phyloP scores from a whole-genome alignment of 202 grass and related monocot species.

The Brachypodium distachyon region DNA sequence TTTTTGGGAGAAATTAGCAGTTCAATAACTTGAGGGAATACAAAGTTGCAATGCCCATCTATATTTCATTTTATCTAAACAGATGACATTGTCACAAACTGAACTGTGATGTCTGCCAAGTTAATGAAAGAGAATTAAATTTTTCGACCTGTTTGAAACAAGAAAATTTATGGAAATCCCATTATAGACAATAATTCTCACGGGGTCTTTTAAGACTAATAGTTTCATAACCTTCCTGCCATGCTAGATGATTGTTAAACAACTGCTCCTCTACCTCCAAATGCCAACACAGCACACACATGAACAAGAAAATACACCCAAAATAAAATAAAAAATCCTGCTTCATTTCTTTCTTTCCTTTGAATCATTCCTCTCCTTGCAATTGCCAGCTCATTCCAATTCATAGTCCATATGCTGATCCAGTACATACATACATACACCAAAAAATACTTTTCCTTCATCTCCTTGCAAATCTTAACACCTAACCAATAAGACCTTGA shows the following conservation, averaged over 20 bases:
- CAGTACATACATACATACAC: neutral
- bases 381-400: constrained; percentile 19
- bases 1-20: too few relatives aligned
- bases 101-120: too few relatives aligned
- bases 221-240: neutral
- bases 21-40: too few relatives aligned
- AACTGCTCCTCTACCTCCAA: neutral
- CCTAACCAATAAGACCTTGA: neutral
- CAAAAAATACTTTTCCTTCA: neutral
- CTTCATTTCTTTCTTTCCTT: neutral
- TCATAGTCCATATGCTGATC: neutral
- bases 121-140: too few relatives aligned
- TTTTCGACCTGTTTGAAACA: too few relatives aligned
- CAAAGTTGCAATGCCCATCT: too few relatives aligned
- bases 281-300: neutral
- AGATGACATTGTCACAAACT: too few relatives aligned
- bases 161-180: too few relatives aligned
- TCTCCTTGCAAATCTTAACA: neutral
- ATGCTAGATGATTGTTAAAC: neutral
- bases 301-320: neutral
- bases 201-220: neutral
- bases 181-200: too few relatives aligned
- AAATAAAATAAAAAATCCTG: neutral
- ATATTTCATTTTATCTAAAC: too few relatives aligned
- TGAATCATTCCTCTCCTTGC: neutral